Percentiles rank a stretch among this genome's conserved stretches.
phyloP scores from a whole-genome alignment of 2,329 filamentous ascomycete genomes.

The Akanthomyces lecanii region DNA sequence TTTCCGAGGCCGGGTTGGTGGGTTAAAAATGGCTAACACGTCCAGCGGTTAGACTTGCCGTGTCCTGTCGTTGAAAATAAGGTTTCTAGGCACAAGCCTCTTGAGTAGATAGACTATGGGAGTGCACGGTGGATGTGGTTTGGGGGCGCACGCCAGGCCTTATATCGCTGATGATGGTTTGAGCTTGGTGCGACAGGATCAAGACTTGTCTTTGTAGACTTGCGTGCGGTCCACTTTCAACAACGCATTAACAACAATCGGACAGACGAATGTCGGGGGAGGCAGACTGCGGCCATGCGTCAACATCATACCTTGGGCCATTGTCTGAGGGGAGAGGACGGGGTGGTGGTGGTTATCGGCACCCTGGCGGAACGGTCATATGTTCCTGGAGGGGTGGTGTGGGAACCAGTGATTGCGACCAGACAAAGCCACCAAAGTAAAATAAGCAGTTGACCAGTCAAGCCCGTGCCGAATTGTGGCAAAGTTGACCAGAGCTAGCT shows the following conservation, averaged over 20 bases:
- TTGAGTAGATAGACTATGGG: background rate
- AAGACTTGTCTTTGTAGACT: background rate
- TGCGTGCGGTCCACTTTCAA: background rate
- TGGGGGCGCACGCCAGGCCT: background rate
- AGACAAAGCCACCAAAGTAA: background rate
- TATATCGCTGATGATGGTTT: background rate
- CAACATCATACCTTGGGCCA: background rate
- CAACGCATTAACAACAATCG: background rate
- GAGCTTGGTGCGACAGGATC: background rate
- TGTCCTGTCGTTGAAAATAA: background rate
- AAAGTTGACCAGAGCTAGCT: background rate
- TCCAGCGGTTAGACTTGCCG: background rate
- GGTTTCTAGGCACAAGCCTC: background rate
- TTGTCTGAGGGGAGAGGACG: background rate
- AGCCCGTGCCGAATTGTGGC: background rate
- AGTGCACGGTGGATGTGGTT: background rate
- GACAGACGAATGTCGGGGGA: background rate
- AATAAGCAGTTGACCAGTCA: background rate
- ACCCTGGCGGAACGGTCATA: conserved; percentile 1
- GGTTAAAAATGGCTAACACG: background rate
- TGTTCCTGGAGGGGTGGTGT: conserved; percentile 7
- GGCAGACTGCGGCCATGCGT: background rate
- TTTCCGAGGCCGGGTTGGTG: background rate
- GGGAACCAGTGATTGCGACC: conserved; percentile 1
- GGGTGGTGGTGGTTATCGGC: background rate